Base-by-base conservation (phyloP, 2,329 filamentous ascomycete genomes). In the Calonectria henricotiae region DNA sequence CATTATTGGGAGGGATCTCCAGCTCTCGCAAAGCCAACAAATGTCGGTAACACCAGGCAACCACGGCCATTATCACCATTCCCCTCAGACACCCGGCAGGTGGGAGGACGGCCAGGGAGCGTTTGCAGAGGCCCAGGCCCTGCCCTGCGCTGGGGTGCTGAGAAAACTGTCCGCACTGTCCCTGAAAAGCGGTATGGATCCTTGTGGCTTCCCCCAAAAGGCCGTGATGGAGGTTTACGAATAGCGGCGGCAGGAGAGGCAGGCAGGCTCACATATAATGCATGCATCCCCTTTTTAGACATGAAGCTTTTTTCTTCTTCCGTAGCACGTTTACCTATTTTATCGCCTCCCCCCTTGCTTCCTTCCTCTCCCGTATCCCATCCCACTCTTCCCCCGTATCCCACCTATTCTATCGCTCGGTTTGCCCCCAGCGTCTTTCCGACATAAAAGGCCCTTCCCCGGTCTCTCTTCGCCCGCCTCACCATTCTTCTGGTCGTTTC, bases 21-120 rank as follows among this genome's bases (percentile, higher is more conserved):
- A 69, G 17, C 35, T 35, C 30, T 9, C 27, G 5, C 13, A 47
- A 65, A 68, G 69, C 73, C 70, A 71, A 73, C 71, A 74, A 72
- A 68, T 75, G 68, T 68, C 65, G 66, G 69, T 71, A 73, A 70
- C 75, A 73, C 77, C 74, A 81, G 80, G 78, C 80, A 81, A 79
- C 80, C 78, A 76, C 74, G 74, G 75, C 65, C 73, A 76, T 75
- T 66, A 71, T 74, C 68, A 67, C 72, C 73, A 76, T 72, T 71
- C 64, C 65, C 71, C 74, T 76, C 69, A 74, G 73, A 77, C 69
- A 75, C 68, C 13, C 13, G 46, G 65, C 65, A 37, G 65, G 55
- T 39, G 20, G 47, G 25, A 63, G 64, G 47, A 49, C 47, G 63
- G 49, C 41, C 63, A 37, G 58, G 60, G 60, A 32, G 65, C 20